These are phyloP conservation scores for Eutrema heterophyllum DNA, from an alignment of 345 rosid genomes.

Conservation along the genomic window DNA sequence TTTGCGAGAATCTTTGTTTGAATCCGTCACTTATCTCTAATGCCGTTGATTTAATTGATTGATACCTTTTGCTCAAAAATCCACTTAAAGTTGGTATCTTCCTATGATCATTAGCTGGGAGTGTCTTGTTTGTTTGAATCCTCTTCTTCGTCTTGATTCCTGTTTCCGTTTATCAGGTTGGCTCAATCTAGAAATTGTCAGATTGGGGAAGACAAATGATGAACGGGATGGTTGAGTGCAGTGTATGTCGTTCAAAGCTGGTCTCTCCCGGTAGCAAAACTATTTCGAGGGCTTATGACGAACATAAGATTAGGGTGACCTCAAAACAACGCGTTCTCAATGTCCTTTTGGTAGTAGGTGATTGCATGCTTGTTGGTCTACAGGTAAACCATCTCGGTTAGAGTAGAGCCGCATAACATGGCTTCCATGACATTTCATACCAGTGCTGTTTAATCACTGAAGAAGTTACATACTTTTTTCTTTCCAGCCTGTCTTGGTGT, in stretches of 20 bases:
- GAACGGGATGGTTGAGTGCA: conserved; percentile 80
- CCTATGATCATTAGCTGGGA: background rate
- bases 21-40: background rate
- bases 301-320: conserved; percentile 42
- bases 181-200: background rate
- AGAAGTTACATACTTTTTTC: background rate
- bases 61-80: background rate
- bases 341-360: conserved; percentile 62
- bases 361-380: conserved; percentile 60
- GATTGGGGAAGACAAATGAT: conserved; percentile 40
- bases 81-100: conserved; percentile 16
- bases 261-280: conserved; percentile 37
- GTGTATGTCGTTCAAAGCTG: conserved; percentile 63
- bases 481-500: conserved; percentile 77
- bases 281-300: conserved; percentile 57
- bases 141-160: background rate
- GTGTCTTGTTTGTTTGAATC: background rate
- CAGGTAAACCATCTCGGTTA: conserved; percentile 36
- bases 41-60: background rate
- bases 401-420: background rate
- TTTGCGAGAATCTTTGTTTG: background rate
- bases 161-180: conserved; percentile 22
- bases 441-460: background rate
- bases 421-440: background rate
- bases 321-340: conserved; percentile 50